Conservation (phyloP, 768 basidiomycete species). For the Albatrellus ellisii region DNA sequence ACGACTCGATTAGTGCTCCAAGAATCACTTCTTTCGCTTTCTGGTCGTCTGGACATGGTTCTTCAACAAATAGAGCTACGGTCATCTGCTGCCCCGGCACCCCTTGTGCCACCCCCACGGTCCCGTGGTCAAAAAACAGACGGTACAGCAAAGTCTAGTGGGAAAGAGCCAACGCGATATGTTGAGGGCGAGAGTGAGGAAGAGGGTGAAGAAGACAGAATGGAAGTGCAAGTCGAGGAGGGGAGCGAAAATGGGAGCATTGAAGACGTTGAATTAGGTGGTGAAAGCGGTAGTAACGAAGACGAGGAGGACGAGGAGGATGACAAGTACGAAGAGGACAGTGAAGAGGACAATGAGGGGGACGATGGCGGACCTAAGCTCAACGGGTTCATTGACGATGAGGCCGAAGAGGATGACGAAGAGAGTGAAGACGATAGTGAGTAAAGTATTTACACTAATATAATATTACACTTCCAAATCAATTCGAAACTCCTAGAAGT, state of each 20-base stretch:
- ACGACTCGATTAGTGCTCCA: constrained; percentile 71
- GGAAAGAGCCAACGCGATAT: constrained; percentile 30
- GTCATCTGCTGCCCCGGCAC: constrained; percentile 53
- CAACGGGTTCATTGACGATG: constrained; percentile 38
- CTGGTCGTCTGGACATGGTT: constrained; percentile 87
- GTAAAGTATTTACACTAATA: constrained; percentile 2
- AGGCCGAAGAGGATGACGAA: constrained; percentile 40
- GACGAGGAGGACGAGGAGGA: constrained; percentile 35
- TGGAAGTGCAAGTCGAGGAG: constrained; percentile 39
- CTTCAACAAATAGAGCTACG: constrained; percentile 89
- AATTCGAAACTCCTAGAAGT: too few relatives aligned
- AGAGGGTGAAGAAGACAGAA: constrained; percentile 43
- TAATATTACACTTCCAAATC: too few relatives aligned
- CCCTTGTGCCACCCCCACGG: constrained; percentile 24
- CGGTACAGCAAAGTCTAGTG: constrained; percentile 23
- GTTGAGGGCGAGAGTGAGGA: constrained; percentile 75
- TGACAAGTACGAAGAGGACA: constrained; percentile 29
- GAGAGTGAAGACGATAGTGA: constrained; percentile 15
- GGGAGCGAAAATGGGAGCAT: constrained; percentile 63
- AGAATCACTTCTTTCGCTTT: constrained; percentile 72
- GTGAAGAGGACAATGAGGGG: constrained; percentile 44
- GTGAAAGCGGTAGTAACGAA: constrained; percentile 40
- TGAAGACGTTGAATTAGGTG: constrained; percentile 67
- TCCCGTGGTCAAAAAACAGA: constrained; percentile 20
- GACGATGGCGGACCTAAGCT: constrained; percentile 11